Evolutionary conservation across 345 rosid genomes (phyloP).

Genomic region (Balakata baccata): DNA sequence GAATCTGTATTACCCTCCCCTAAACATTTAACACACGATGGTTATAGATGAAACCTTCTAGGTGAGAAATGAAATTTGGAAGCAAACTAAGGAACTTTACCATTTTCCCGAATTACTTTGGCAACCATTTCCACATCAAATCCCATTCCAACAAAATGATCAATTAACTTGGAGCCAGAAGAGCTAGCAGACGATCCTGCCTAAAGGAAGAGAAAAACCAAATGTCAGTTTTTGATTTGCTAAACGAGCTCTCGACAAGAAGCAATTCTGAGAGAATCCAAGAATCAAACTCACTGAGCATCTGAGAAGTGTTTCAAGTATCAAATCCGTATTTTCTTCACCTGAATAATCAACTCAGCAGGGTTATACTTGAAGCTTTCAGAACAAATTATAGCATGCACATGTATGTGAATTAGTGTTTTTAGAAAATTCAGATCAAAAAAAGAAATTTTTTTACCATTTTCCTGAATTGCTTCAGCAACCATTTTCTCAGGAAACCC

Average conservation of each 20-base stretch:
- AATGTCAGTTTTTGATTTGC: slow-evolving; percentile 4
- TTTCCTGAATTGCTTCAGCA: slow-evolving; percentile 56
- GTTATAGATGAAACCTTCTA: slow-evolving; percentile 1
- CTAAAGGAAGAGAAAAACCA: slow-evolving; percentile 25
- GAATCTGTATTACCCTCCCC: slow-evolving; percentile 55
- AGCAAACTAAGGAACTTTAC: slow-evolving; percentile 26
- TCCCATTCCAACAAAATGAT: slow-evolving; percentile 56
- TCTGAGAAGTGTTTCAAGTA: slow-evolving; percentile 54
- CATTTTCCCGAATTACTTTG: slow-evolving; percentile 50
- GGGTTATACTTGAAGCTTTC: slow-evolving; percentile 14
- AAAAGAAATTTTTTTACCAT: slow-evolving; percentile 38
- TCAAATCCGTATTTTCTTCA: slow-evolving; percentile 41
- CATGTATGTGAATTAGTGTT: not conserved
- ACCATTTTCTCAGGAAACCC: slow-evolving; percentile 68
- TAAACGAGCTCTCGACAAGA: not conserved
- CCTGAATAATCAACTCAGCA: slow-evolving; percentile 36
- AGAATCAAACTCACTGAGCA: slow-evolving; percentile 41
- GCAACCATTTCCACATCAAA: slow-evolving; percentile 44
- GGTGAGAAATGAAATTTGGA: not conserved
- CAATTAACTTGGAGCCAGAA: slow-evolving; percentile 44
- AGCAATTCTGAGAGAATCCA: slow-evolving; percentile 5
- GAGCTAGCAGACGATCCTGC: slow-evolving; percentile 35
- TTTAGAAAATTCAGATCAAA: not conserved
- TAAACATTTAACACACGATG: slow-evolving; percentile 23
- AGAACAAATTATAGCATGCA: not conserved